Conservation (phyloP, 2,329 filamentous ascomycete species). For the Microsporum canis region DNA sequence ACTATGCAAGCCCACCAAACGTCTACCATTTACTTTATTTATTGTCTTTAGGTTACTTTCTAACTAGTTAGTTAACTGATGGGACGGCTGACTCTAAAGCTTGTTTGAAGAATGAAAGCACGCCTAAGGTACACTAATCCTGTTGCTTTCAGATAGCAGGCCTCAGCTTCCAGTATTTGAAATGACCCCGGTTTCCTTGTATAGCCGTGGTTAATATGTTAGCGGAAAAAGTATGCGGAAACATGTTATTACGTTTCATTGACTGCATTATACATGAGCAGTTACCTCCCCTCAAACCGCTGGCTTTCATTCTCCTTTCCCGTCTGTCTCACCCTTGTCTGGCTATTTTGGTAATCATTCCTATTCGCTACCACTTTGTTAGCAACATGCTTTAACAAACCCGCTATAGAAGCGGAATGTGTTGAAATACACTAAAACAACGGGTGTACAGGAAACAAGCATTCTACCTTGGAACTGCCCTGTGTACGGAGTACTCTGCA, state of each 20-base stretch:
- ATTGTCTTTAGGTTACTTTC: background rate
- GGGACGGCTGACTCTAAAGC: background rate
- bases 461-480: background rate
- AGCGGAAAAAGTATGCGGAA: too few species aligned
- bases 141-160: background rate
- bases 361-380: background rate
- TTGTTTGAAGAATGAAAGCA: background rate
- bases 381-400: background rate
- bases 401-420: background rate
- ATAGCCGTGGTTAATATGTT: too few species aligned
- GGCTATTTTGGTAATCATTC: background rate
- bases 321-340: background rate
- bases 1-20: background rate
- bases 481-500: background rate
- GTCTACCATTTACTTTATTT: background rate
- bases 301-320: background rate
- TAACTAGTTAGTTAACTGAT: background rate
- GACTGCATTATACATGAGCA: too few species aligned
- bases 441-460: background rate
- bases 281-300: too few species aligned
- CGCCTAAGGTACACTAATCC: background rate
- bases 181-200: too few species aligned
- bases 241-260: too few species aligned
- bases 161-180: too few species aligned
- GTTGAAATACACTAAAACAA: background rate